phyloP scores from a whole-genome alignment of 2,329 filamentous ascomycete species.

The Penicillium sp. region DNA sequence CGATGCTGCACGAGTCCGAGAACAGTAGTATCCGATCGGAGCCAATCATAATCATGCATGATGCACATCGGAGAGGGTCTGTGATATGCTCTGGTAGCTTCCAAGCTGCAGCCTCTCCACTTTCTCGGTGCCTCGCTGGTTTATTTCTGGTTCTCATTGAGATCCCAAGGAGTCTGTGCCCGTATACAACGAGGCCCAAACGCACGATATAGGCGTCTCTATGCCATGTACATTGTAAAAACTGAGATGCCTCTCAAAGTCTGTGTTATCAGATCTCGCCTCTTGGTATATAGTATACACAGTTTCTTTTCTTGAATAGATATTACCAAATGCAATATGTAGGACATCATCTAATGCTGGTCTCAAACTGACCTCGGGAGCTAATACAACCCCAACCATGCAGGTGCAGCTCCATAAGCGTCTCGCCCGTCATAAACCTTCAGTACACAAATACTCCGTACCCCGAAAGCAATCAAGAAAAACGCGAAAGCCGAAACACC shows the following conservation, averaged over 20 bases:
- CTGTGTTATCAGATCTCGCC: conserved; percentile 15
- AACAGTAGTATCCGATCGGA: conserved; percentile 3
- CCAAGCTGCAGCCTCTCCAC: conserved; percentile 19
- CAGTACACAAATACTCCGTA: not conserved
- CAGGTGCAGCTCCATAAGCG: not conserved
- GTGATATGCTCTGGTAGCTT: conserved; percentile 23
- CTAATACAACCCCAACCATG: not conserved
- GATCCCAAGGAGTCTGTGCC: conserved; percentile 6
- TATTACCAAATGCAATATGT: not conserved
- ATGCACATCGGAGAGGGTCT: conserved; percentile 18
- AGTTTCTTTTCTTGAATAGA: not conserved
- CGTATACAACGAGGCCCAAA: conserved; percentile 5
- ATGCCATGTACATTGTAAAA: not conserved
- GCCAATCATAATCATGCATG: conserved; percentile 15
- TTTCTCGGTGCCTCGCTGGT: conserved; percentile 9
- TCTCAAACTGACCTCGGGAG: not conserved
- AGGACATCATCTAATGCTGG: not conserved
- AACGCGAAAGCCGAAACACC: not conserved
- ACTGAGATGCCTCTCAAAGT: not conserved
- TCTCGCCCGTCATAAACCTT: not conserved
- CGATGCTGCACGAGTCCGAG: conserved; percentile 3
- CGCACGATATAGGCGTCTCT: not conserved
- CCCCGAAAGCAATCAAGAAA: not conserved
- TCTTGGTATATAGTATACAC: not conserved
- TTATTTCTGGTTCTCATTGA: not conserved